These are phyloP conservation scores for Bremia lactucae DNA, from an alignment of 352 stramenopile species.

Conservation along the genomic window DNA sequence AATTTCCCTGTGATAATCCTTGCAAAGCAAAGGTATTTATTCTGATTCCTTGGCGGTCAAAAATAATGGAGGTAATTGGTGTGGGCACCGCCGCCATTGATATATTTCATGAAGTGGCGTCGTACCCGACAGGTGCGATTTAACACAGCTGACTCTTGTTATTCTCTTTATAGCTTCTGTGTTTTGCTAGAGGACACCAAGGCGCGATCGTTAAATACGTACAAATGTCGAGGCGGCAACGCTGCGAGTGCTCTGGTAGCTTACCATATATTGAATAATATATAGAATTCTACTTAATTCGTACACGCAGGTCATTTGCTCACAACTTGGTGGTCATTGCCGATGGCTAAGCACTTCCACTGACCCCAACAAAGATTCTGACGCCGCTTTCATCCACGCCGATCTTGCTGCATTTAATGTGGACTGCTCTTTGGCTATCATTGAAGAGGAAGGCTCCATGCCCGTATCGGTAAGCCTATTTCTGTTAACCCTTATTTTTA, in stretches of 20 bases:
- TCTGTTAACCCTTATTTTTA: background rate
- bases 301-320: conserved; percentile 35
- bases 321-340: conserved; percentile 41
- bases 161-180: too few species aligned
- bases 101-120: conserved; percentile 49
- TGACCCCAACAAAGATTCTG: conserved; percentile 32
- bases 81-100: conserved; percentile 69
- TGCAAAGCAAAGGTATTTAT: too few species aligned
- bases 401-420: conserved; percentile 38
- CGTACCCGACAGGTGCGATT: conserved; percentile 45
- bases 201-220: conserved; percentile 34
- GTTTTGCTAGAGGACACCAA: too few species aligned
- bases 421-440: conserved; percentile 29
- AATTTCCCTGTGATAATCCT: too few species aligned
- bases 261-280: background rate
- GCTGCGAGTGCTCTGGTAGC: conserved; percentile 47
- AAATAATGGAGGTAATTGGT: conserved; percentile 40
- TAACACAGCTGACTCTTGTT: too few species aligned
- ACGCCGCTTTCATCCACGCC: conserved; percentile 40
- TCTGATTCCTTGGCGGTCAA: too few species aligned
- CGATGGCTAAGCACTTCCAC: conserved; percentile 56
- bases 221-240: conserved; percentile 63
- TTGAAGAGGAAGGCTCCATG: conserved; percentile 40
- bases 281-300: background rate
- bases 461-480: conserved; percentile 48